Evolutionary conservation across 225 moss, liverwort and hornwort genomes (phyloP).

Genomic region (Physcomitrium patens): DNA sequence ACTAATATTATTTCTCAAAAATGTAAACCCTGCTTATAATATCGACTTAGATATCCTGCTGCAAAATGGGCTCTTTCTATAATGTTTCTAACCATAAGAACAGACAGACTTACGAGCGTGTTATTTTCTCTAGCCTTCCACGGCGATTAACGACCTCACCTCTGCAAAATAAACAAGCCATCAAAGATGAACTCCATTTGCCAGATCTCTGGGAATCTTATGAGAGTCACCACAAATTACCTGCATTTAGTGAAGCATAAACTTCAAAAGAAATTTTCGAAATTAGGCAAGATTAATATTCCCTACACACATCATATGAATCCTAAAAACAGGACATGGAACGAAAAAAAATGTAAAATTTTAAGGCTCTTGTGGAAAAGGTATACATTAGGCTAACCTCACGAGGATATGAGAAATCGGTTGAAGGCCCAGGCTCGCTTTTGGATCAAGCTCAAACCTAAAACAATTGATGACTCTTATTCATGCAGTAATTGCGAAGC

Average conservation of each 20-base stretch:
- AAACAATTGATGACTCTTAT: conserved; percentile 15
- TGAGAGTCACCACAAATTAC: background rate
- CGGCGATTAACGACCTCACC: conserved; percentile 44
- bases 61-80: conserved; percentile 1
- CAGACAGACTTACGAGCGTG: conserved; percentile 49
- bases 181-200: background rate
- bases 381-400: conserved; percentile 35
- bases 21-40: background rate
- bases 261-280: background rate
- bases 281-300: background rate
- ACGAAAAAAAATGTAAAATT: background rate
- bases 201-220: conserved; percentile 17
- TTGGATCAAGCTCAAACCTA: conserved; percentile 52
- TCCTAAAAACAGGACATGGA: background rate
- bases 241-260: background rate
- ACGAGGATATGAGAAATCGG: conserved; percentile 50
- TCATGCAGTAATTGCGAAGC: conserved; percentile 4
- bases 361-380: background rate
- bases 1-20: conserved; percentile 15
- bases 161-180: conserved; percentile 38
- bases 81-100: background rate
- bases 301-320: background rate
- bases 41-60: background rate
- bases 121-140: conserved; percentile 53
- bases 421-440: conserved; percentile 48